These are phyloP conservation scores for Xylaria nigripes DNA, from an alignment of 495 filamentous ascomycete genomes.

Conservation along the genomic window DNA sequence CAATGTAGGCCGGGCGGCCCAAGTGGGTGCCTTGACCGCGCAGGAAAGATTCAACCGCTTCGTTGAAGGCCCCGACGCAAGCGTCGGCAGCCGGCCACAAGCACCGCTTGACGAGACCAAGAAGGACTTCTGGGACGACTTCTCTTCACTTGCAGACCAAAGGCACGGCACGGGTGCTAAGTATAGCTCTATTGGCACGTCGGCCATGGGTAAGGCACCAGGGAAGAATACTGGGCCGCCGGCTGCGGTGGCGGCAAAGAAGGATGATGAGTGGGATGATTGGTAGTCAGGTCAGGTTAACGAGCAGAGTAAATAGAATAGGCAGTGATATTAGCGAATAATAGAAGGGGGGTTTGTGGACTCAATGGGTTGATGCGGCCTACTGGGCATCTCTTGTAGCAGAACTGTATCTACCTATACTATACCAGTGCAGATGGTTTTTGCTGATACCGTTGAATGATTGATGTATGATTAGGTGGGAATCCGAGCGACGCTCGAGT, in stretches of 20 bases:
- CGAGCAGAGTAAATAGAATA: neutral
- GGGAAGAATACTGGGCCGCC: constrained; percentile 18
- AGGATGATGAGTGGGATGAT: constrained; percentile 56
- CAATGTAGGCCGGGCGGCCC: constrained; percentile 51
- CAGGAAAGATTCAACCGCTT: constrained; percentile 73
- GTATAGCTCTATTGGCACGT: constrained; percentile 56
- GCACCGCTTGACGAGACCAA: constrained; percentile 50
- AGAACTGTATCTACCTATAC: constrained; percentile 1
- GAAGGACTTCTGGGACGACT: constrained; percentile 87
- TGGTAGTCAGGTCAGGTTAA: constrained; percentile 37
- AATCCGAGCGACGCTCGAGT: constrained; percentile 11
- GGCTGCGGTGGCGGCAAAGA: constrained; percentile 23
- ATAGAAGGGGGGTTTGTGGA: neutral
- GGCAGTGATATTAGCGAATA: neutral
- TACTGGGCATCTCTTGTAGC: constrained; percentile 1
- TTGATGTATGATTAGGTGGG: constrained; percentile 19
- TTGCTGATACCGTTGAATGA: constrained; percentile 16
- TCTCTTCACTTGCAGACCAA: constrained; percentile 48
- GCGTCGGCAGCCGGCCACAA: constrained; percentile 19
- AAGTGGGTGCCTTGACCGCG: constrained; percentile 57
- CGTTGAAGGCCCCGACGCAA: constrained; percentile 50
- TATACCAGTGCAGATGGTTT: neutral
- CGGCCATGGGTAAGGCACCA: constrained; percentile 56
- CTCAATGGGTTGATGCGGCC: neutral
- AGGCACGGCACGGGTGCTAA: constrained; percentile 26